These are phyloP conservation scores for Boehmeria nivea DNA, from an alignment of 306 rosid genomes.

Conservation along the genomic window DNA sequence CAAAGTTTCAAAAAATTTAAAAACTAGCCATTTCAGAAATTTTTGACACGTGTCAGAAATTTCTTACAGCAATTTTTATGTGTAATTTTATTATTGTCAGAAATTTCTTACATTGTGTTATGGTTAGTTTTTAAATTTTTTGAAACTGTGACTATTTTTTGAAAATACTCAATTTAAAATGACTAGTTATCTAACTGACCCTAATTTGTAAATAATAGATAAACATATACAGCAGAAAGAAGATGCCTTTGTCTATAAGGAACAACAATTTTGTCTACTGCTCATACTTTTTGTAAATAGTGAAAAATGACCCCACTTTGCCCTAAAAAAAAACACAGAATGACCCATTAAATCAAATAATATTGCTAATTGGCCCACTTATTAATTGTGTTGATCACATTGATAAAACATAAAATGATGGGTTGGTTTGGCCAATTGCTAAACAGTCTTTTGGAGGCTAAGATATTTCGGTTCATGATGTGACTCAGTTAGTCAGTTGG, in stretches of 20 bases:
- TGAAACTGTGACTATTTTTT: too few relatives aligned
- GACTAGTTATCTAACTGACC: too few relatives aligned
- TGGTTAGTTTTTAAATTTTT: too few relatives aligned
- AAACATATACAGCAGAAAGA: slow-evolving; percentile 5
- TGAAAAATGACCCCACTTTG: slow-evolving; percentile 13
- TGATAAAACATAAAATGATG: slow-evolving; percentile 11
- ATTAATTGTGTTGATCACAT: slow-evolving; percentile 17
- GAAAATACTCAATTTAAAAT: too few relatives aligned
- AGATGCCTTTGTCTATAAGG: slow-evolving; percentile 69
- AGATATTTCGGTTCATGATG: slow-evolving; percentile 12
- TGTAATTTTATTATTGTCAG: too few relatives aligned
- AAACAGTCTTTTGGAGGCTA: neutral
- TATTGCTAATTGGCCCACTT: slow-evolving; percentile 28
- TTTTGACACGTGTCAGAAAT: too few relatives aligned
- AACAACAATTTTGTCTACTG: slow-evolving; percentile 46
- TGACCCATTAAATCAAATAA: slow-evolving; percentile 17
- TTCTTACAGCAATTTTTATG: too few relatives aligned
- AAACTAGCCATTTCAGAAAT: too few relatives aligned
- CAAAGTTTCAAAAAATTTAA: too few relatives aligned
- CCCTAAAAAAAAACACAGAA: neutral
- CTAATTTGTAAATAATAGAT: neutral
- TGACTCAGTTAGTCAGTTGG: slow-evolving; percentile 5
- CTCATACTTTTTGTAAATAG: slow-evolving; percentile 7
- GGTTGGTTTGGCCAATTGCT: slow-evolving; percentile 10
- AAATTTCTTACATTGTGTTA: too few relatives aligned